These are phyloP conservation scores for Novymonas esmeraldas DNA, from an alignment of 208 protist genomes.

Conservation along the genomic window DNA sequence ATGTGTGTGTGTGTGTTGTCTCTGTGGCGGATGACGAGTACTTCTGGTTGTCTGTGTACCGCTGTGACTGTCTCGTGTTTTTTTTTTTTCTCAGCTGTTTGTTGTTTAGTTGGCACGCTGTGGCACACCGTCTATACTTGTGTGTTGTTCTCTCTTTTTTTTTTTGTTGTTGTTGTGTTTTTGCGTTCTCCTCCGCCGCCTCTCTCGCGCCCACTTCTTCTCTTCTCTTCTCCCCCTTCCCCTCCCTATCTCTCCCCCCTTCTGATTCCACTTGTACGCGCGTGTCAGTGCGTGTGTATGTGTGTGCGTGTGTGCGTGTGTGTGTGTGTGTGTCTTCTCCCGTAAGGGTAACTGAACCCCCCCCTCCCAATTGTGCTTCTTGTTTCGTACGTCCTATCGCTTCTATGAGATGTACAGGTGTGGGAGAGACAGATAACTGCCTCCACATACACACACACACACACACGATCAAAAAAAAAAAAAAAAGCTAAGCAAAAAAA, in stretches of 20 bases:
- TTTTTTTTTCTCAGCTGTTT: constrained; percentile 12
- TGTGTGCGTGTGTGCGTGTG: too few relatives aligned
- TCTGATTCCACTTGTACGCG: too few relatives aligned
- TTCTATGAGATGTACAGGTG: constrained; percentile 4
- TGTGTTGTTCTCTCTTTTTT: constrained; percentile 5
- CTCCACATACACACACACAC: not conserved
- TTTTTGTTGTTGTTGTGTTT: too few relatives aligned
- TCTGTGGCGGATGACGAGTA: too few relatives aligned
- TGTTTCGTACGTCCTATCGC: not conserved
- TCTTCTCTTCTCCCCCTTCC: too few relatives aligned
- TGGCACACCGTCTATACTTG: not conserved
- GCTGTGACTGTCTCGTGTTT: constrained; percentile 2
- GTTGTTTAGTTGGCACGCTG: too few relatives aligned
- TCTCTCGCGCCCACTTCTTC: too few relatives aligned
- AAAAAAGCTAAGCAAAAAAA: not conserved
- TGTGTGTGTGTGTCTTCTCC: constrained; percentile 3
- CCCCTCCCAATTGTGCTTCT: not conserved
- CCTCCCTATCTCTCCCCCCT: too few relatives aligned
- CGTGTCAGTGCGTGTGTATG: too few relatives aligned
- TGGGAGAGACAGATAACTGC: not conserved
- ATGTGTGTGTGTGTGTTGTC: not conserved
- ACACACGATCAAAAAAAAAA: not conserved
- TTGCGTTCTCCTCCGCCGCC: too few relatives aligned
- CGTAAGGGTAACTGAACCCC: not conserved
- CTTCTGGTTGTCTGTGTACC: not conserved